Base-by-base conservation (phyloP, 345 rosid genomes). In the Murraya paniculata region DNA sequence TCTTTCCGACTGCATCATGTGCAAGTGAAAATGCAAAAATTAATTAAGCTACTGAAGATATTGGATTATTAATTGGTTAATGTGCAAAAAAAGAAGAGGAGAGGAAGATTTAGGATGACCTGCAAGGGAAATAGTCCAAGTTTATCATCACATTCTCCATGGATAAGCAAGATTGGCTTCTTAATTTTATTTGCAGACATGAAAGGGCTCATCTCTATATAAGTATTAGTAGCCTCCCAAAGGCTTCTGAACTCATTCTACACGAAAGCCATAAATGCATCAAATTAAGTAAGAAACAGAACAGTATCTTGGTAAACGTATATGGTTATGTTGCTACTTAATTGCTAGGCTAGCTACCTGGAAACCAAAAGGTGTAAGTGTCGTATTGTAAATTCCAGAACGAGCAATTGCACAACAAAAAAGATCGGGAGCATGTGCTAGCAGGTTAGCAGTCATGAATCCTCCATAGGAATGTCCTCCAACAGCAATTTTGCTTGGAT, bases 391-490 rank as follows among this genome's bases (percentile, higher is more conserved):
- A 84, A 97, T 97, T 59, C 98, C 98, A 68, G 99, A 96, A 25
- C 99, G 95, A 83, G 98, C 99, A 75, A 96, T 84, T 72, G 98
- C 98, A 65, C 99, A 94, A 68, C 86, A 81, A 91, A 96, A 96
- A 77, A 96, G 95, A 88, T 96, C 92, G 78, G 98, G 98, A 73
- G 99, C 98, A 80, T 91, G 97, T 65, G 98, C 99, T 76, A 94
- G 87, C 72, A 96, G 98, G 85, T 96, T 96, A 77, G 98, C 98
- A 22, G 98, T 87, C 99, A 91, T 94, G 83, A 96, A 96, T 81
- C 98, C 99, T 75, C 99, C 97, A 81, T 94, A 96, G 1, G 98
- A 94, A 86, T 94, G 99, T 73, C 99, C 99, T 36, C 99, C 99
- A 81, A 96, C 88, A 71, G 99, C 93, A 77, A 96, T 92, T 90